Percentiles rank a stretch among this genome's conserved stretches.
These are phyloP conservation scores for Rheum nobile DNA, from an alignment of 148 eudicot species.

Conservation along the genomic window DNA sequence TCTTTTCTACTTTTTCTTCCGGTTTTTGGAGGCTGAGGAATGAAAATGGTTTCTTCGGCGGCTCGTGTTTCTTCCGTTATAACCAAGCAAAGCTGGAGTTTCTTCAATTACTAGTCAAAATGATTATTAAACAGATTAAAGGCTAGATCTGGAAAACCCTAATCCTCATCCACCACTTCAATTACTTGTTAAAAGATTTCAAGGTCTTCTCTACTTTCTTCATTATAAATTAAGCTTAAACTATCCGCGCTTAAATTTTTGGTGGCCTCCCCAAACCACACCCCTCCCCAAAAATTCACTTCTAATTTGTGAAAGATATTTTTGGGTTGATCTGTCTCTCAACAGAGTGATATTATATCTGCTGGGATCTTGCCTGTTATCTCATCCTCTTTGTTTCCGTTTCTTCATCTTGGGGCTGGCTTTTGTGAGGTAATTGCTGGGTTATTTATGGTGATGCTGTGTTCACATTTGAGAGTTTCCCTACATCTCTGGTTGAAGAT, in stretches of 20 bases:
- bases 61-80: neutral
- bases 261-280: too few species aligned
- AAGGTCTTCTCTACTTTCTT: neutral
- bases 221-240: neutral
- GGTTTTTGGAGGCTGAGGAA: neutral
- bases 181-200: neutral
- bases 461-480: neutral
- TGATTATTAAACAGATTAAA: neutral
- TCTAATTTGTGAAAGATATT: too few species aligned
- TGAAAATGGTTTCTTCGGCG: neutral
- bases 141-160: conserved; percentile 4
- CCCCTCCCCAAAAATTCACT: too few species aligned
- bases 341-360: too few species aligned
- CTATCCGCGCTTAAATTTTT: neutral
- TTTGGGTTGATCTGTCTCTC: too few species aligned
- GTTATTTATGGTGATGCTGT: neutral
- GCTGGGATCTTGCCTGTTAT: neutral
- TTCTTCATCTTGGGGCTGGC: neutral
- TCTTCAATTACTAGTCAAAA: neutral
- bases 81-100: conserved; percentile 4
- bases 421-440: neutral
- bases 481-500: neutral
- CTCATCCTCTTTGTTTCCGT: neutral
- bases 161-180: neutral
- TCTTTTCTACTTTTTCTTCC: neutral